Base-by-base conservation (phyloP, 164 flowering plant species). In the Protea cynaroides region DNA sequence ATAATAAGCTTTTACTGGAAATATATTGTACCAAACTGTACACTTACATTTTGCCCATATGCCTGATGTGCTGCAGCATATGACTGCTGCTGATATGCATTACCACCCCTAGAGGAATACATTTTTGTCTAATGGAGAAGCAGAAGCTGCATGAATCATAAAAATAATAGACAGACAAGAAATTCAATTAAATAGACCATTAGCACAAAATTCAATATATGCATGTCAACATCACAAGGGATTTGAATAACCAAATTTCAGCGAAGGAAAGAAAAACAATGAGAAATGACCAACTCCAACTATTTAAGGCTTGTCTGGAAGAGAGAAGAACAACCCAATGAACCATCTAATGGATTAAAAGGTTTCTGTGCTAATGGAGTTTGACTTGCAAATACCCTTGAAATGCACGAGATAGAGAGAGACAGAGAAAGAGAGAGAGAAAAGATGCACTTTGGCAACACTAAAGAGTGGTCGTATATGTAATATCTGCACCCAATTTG, bases 51-150 rank as follows among this genome's bases (percentile, higher is more conserved):
- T 74, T 89, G 92, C 22, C 84, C 82, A 69, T 84, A 90, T 37
- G 80, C 79, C 53, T 89, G 89, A 61, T 90, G 96, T 38, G 77
- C 73, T 38, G 77, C 73, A 56, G 80, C 65, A 68, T 85, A 92
- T 10, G 90, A 70, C 61, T 85, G 88, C 71, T 85, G 96, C 58
- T 89, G 87, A 67, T 84, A 93, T 0, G 80, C 72, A 79, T 73
- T 80, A 65, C 69, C 69, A 56, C 92, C 92, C 66, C 97, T 76
- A 0, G 89, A 77, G 21, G 90, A 74, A 46, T 74, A 71, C 80
- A 74, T 77, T 10, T 68, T 4, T 56, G 43, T 58, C 67, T 63
- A 50, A 23, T 23, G 46, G 46, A 40, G 46, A 40, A 57, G 34
- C 34, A 36, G 23, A 56, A 56, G 52, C 67, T 63, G 29, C 66